Base-by-base conservation (phyloP, 192 early-diverging fungal genomes). In the Entomortierella beljakovae region DNA sequence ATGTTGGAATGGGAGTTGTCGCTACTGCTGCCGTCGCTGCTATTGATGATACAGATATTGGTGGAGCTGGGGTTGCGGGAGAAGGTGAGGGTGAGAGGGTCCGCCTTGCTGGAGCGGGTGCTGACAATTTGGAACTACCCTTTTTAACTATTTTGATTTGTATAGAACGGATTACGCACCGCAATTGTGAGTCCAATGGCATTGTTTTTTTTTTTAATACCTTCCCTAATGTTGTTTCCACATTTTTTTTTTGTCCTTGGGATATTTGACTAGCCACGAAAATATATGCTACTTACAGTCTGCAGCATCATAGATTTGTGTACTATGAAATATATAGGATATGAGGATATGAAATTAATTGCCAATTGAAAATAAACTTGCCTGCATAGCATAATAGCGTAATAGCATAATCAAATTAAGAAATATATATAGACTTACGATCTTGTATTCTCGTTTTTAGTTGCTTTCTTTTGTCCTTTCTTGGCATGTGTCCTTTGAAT, bases 401-500 rank as follows among this genome's bases (percentile, higher is more conserved):
- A n/a, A n/a, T n/a, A n/a, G n/a, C n/a, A n/a, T n/a, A n/a, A n/a
- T n/a, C n/a, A n/a, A n/a, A n/a, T n/a, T n/a, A n/a, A n/a, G 43
- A 15, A 46, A 3, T 2, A 46, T 15, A 23, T 16, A 7, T 0
- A 16, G 25, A 46, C 75, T 64, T 79, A 79, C 75, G 67, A 65
- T 57, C 75, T 69, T 32, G 42, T 38, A 23, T 53, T 55, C 16
- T 79, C 75, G 22, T 79, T 53, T 28, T 59, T 69, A 18, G 55
- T 77, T 16, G 68, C 75, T 51, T 70, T 70, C 57, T 65, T 70
- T 48, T 57, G 67, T 11, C 60, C 75, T 26, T 68, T 57, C 63
- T 68, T 69, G 40, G 37, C 61, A 35, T 70, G 67, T 2, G 67
- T 79, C 61, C 61, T 57, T 35, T 79, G 75, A 23, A 79, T 65